Base-by-base conservation (phyloP, 257 asterid genomes). In the Solanum appendiculatum region DNA sequence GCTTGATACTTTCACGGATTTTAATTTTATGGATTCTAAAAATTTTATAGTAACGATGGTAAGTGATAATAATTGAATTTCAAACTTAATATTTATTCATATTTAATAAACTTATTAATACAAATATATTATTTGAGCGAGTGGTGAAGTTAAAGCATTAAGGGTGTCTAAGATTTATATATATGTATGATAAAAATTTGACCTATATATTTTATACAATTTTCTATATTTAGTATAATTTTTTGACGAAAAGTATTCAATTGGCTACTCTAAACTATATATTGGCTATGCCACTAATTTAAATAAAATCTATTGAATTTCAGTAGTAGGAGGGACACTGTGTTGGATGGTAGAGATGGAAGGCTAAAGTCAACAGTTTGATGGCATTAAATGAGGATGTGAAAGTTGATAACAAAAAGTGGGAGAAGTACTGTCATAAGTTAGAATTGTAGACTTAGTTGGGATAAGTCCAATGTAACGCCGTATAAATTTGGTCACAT, bases 231-330 rank as follows among this genome's bases (percentile, higher is more conserved):
- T 0, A 48, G 5, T 5, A 48, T 15, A 48, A 48, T 0, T 5
- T 48, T 48, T 0, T 51, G 1, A 51, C 9, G 0, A 5, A 48
- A 0, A 0, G 0, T 54, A 0, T 54, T 2, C 4, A 1, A 54
- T 1, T 54, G 1, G 0, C 0, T n/a, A 18, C 10, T 2, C n/a
- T 51, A 51, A 18, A 51, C 9, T 18, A 18, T 6, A 18, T 51
- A 51, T 51, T 51, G 9, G 34, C 34, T 33, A 33, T 3, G 2
- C 3, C 34, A 33, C 3, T 33, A 3, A 33, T 33, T 36, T 36
- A 4, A 36, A 36, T 5, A 36, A 36, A 36, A 36, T 36, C 5
- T 56, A 1, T 56, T 0, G 3, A 48, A 48, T 48, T 2, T 15
- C 4, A 56, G 20, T 23, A n/a, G 2, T 21, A 7, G 12, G 20